Evolutionary conservation across 192 early-diverging fungal genomes (phyloP).

Genomic region (Phlyctochytrium bullatum): DNA sequence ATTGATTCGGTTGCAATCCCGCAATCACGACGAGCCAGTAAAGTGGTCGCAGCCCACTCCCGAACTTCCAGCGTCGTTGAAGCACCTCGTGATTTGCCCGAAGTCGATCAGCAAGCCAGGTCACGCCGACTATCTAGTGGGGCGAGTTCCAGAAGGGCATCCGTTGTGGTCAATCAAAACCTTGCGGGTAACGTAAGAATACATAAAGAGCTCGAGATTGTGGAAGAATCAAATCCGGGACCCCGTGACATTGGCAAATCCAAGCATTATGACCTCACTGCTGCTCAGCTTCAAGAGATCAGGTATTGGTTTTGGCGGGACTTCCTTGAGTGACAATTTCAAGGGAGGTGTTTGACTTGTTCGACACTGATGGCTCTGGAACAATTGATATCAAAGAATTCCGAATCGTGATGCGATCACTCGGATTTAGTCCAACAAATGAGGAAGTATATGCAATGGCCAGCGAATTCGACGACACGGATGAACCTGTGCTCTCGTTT

Average conservation of each 20-base stretch:
- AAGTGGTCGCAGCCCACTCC: no score
- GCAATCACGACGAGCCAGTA: no score
- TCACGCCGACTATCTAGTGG: no score
- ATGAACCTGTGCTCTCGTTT: slow-evolving; percentile 39
- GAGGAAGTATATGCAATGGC: slow-evolving; percentile 58
- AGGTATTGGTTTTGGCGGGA: no score
- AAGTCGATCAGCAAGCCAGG: no score
- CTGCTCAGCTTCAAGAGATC: slow-evolving; percentile 21
- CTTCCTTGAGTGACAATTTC: no score
- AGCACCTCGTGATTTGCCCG: no score
- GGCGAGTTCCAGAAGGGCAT: background rate
- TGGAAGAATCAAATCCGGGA: background rate
- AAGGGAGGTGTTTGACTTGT: slow-evolving; percentile 40
- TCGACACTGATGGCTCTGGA: slow-evolving; percentile 59
- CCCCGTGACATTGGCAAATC: background rate
- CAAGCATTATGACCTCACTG: slow-evolving; percentile 16
- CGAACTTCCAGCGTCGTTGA: no score
- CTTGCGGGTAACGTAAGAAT: background rate
- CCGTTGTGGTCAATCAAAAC: slow-evolving; percentile 7
- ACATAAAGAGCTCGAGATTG: background rate
- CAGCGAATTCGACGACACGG: slow-evolving; percentile 35
- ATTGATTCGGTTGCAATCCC: no score
- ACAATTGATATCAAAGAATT: slow-evolving; percentile 66
- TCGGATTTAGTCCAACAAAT: slow-evolving; percentile 67
- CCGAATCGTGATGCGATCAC: slow-evolving; percentile 65